phyloP scores from a whole-genome alignment of 495 filamentous ascomycete species.

The Penicillium lividum region DNA sequence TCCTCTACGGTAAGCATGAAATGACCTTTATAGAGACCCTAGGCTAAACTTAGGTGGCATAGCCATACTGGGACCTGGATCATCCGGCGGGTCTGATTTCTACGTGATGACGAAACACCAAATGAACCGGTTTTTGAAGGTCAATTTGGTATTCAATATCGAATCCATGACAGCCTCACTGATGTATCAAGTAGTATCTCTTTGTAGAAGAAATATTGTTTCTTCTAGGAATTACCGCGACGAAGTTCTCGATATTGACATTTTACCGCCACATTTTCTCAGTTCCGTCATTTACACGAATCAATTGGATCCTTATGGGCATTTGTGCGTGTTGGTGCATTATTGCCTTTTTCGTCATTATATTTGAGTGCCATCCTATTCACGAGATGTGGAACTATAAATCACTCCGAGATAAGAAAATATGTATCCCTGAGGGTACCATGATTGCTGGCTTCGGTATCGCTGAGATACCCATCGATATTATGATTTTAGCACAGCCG shows the following conservation, averaged over 20 bases:
- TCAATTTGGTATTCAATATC: not conserved
- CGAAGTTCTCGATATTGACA: not conserved
- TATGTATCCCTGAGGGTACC: not conserved
- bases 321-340: not conserved
- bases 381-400: not conserved
- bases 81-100: conserved; percentile 1
- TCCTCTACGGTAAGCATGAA: not conserved
- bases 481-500: not conserved
- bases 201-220: not conserved
- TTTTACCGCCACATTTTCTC: not conserved
- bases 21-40: not conserved
- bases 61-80: not conserved
- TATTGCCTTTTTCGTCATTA: not conserved
- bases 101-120: not conserved
- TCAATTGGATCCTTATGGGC: conserved; percentile 1
- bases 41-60: not conserved
- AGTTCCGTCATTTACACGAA: not conserved
- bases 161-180: not conserved
- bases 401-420: not conserved
- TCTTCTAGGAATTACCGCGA: not conserved
- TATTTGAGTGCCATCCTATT: conserved; percentile 1
- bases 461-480: conserved; percentile 1
- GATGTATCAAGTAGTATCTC: not conserved
- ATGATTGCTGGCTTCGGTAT: not conserved
- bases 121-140: not conserved